Conservation (phyloP, 2,329 filamentous ascomycete genomes). For the Aureobasidium sp. region DNA sequence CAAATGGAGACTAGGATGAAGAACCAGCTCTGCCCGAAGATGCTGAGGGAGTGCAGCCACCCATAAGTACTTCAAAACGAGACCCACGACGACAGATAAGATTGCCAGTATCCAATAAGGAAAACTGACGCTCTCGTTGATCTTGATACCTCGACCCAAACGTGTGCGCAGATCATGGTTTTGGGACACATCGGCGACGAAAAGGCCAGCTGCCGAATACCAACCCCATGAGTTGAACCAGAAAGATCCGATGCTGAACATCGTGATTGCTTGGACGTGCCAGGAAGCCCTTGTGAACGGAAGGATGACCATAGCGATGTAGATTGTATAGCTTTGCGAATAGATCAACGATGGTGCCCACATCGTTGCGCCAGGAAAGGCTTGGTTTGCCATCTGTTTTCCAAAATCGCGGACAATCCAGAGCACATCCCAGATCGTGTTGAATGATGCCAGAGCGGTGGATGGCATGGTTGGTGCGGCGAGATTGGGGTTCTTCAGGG, state of each 20-base stretch:
- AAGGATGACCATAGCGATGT: slow-evolving; percentile 40
- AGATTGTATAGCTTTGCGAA: slow-evolving; percentile 40
- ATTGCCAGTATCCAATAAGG: slow-evolving; percentile 17
- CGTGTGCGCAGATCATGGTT: slow-evolving; percentile 17
- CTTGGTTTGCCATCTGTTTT: slow-evolving; percentile 32
- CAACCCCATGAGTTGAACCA: slow-evolving; percentile 26
- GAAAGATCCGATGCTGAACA: slow-evolving; percentile 24
- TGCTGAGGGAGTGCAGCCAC: slow-evolving; percentile 19
- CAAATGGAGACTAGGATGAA: slow-evolving; percentile 22
- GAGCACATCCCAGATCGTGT: slow-evolving; percentile 40
- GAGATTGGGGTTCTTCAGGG: slow-evolving; percentile 32
- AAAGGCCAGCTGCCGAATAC: slow-evolving; percentile 22
- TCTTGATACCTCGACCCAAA: slow-evolving; percentile 17
- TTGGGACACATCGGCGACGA: slow-evolving; percentile 21
- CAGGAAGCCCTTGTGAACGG: slow-evolving; percentile 35
- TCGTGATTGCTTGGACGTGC: slow-evolving; percentile 28
- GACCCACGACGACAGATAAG: slow-evolving; percentile 13
- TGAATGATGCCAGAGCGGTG: slow-evolving; percentile 35
- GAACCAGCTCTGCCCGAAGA: slow-evolving; percentile 19
- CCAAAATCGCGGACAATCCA: slow-evolving; percentile 34
- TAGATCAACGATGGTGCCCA: slow-evolving; percentile 39
- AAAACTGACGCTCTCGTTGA: slow-evolving; percentile 17
- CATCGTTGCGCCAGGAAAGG: slow-evolving; percentile 38
- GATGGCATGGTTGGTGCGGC: slow-evolving; percentile 24
- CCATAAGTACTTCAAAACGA: slow-evolving; percentile 22